A percentile compares a stretch with the other conserved stretches of the same genome.
phyloP scores from a whole-genome alignment of 129 eudicot species.

The Silybum marianum region DNA sequence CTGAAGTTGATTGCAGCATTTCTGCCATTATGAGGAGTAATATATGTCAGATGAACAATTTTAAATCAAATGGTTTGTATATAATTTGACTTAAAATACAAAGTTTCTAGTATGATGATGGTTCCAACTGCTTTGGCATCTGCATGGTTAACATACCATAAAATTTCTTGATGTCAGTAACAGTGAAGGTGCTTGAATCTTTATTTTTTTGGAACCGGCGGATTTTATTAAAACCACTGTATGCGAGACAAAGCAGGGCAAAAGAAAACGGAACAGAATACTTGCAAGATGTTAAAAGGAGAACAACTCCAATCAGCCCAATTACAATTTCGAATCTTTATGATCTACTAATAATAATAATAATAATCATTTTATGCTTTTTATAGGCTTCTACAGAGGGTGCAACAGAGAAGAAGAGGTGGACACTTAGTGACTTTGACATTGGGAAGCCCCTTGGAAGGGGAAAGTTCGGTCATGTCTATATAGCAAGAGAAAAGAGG shows the following conservation, averaged over 20 bases:
- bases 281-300: too few relatives aligned
- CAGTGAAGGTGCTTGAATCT: not conserved
- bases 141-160: not conserved
- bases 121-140: not conserved
- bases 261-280: too few relatives aligned
- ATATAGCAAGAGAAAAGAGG: constrained; percentile 89
- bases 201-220: too few relatives aligned
- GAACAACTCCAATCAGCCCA: too few relatives aligned
- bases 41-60: not conserved
- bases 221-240: too few relatives aligned
- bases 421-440: constrained; percentile 88
- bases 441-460: constrained; percentile 92
- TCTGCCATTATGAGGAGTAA: not conserved
- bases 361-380: not conserved
- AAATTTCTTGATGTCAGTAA: not conserved
- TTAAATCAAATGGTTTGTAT: not conserved
- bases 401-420: constrained; percentile 61
- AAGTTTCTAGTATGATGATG: not conserved
- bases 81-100: not conserved
- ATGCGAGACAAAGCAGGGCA: too few relatives aligned
- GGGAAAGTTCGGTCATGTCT: constrained; percentile 95
- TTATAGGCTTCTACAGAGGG: constrained; percentile 59
- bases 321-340: too few relatives aligned
- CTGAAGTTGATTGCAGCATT: not conserved
- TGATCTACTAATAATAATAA: not conserved